Percentiles rank a stretch among this genome's conserved stretches.
These are phyloP conservation scores for Aspergillus aculeatus DNA, from an alignment of 2,329 filamentous ascomycete species.

Conservation along the genomic window DNA sequence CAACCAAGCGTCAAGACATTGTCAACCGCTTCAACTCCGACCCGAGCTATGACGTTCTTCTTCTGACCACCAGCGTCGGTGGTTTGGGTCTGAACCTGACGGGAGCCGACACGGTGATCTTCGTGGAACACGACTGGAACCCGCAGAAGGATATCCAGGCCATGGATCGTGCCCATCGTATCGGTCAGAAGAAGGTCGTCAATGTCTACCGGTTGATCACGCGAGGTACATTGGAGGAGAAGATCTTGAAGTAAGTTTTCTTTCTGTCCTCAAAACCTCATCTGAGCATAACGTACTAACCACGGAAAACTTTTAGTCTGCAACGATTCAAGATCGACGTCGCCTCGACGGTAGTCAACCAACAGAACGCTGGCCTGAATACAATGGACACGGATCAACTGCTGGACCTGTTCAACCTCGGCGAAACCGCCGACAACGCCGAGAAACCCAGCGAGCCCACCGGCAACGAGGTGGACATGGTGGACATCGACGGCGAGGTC, in stretches of 20 bases:
- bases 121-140: conserved; percentile 99
- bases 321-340: conserved; percentile 99
- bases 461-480: conserved; percentile 67
- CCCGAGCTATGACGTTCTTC: conserved; percentile 89
- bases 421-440: conserved; percentile 60
- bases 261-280: background rate
- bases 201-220: conserved; percentile 98
- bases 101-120: conserved; percentile 96
- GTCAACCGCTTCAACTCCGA: conserved; percentile 99
- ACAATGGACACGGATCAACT: conserved; percentile 99
- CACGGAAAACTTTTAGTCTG: conserved; percentile 55
- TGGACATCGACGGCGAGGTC: conserved; percentile 89
- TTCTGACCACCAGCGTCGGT: conserved; percentile 92
- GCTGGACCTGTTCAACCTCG: conserved; percentile 90
- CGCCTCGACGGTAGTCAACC: conserved; percentile 95
- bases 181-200: conserved; percentile 99
- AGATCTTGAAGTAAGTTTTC: conserved; percentile 73
- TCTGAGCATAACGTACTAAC: conserved; percentile 19
- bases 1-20: conserved; percentile 91
- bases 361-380: conserved; percentile 90
- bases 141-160: conserved; percentile 97
- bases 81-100: conserved; percentile 93
- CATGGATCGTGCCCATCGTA: conserved; percentile 97
- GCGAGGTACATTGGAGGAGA: conserved; percentile 92
- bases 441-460: conserved; percentile 62